These are phyloP conservation scores for Tuber aestivum DNA, from an alignment of 495 filamentous ascomycete genomes.

Conservation along the genomic window DNA sequence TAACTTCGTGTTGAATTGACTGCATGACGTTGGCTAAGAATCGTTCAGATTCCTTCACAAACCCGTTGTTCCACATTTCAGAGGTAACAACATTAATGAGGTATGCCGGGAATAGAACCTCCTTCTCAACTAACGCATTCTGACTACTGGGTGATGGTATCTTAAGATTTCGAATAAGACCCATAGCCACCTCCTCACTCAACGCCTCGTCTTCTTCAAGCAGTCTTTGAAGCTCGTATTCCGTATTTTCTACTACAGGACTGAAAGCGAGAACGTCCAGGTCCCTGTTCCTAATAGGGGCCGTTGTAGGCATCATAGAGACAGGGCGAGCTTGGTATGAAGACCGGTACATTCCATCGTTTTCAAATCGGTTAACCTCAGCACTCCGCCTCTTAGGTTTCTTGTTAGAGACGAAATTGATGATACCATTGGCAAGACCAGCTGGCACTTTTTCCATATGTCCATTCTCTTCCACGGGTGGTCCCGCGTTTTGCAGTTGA, in stretches of 20 bases:
- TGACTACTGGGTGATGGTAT: slow-evolving; percentile 78
- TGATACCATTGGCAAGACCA: slow-evolving; percentile 70
- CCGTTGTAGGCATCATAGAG: slow-evolving; percentile 78
- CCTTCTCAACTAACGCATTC: slow-evolving; percentile 90
- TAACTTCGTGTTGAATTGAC: slow-evolving; percentile 97
- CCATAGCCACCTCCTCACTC: slow-evolving; percentile 93
- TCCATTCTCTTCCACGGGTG: slow-evolving; percentile 72
- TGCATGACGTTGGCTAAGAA: slow-evolving; percentile 99
- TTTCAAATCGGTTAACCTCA: slow-evolving; percentile 48
- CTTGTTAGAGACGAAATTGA: slow-evolving; percentile 95
- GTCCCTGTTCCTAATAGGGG: slow-evolving; percentile 38
- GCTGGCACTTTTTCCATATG: slow-evolving; percentile 70
- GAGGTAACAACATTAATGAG: slow-evolving; percentile 98
- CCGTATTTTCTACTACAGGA: slow-evolving; percentile 77
- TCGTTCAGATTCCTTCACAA: slow-evolving; percentile 97
- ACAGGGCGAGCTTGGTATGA: slow-evolving; percentile 91
- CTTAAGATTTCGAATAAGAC: slow-evolving; percentile 91
- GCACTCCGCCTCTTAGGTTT: slow-evolving; percentile 94
- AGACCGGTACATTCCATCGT: slow-evolving; percentile 59
- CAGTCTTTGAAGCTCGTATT: slow-evolving; percentile 85
- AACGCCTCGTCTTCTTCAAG: slow-evolving; percentile 91
- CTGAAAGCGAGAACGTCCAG: slow-evolving; percentile 49
- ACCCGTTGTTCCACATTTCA: slow-evolving; percentile 99
- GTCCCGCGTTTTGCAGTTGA: slow-evolving; percentile 73
- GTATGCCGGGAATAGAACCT: slow-evolving; percentile 96